Evolutionary conservation across 2,329 filamentous ascomycete genomes (phyloP), one percentile per base, ranked within the genome.

Genomic region (Aureobasidium sp.): DNA sequence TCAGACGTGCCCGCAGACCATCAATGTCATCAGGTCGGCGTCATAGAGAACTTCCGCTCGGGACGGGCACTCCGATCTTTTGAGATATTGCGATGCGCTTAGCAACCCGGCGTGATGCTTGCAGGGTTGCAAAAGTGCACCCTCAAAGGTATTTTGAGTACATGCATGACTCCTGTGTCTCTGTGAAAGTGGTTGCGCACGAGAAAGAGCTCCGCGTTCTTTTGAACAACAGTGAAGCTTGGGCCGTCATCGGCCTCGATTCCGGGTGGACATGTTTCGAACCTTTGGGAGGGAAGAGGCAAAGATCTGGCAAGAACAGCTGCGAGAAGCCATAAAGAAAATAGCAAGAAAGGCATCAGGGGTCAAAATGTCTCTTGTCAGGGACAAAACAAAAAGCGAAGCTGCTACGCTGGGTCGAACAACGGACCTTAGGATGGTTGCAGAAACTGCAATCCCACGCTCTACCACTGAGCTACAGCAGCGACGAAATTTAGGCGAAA

Each of bases 391-490:
- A 48, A 39, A 50, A 51, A 51, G 37, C n/a, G 7, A 34, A 51
- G 48, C 48, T 51, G 48, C 48, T 51, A 51, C 48, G 48, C 48
- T 51, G 48, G 48, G 37, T 51, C 48, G 48, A 51, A 51, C 48
- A 51, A 51, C 48, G 48, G 48, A 51, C 48, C 48, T 51, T 51
- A 51, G 48, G 48, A 51, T 51, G n/a, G 34, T 16, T 51, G 48
- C 48, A 41, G 34, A 38, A 19, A 41, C 48, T 51, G 48, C 48
- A 51, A 51, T 51, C 48, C 48, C 48, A 51, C 48, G 48, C 48
- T 51, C 48, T 51, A 51, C 48, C 48, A 51, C 48, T 51, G 48
- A 51, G 48, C 48, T 51, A 51, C 48, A 51, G 48, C 48, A 51
- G 48, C 48, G 7, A 21, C n/a, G n/a, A n/a, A n/a, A n/a, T n/a